Evolutionary conservation across 192 early-diverging fungal species (phyloP), one percentile per base, ranked within the genome.

Genomic region (Geranomyces variabilis): DNA sequence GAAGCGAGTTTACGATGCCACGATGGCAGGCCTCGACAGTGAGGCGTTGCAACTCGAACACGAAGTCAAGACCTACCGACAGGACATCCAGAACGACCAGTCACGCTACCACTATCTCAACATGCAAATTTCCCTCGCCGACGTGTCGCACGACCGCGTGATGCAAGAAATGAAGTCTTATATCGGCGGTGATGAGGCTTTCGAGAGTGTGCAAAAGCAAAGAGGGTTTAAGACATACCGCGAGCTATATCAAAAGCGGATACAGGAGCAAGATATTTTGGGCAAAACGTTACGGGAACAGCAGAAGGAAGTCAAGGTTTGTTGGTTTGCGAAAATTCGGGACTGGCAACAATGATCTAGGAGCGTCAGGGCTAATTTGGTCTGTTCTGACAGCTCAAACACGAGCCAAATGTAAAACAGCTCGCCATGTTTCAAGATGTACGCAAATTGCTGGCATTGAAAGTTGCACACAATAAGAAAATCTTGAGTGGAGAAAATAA

Each of bases 111-210:
- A 84, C 66, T 84, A 82, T 49, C 63, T 87, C n/a, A 73, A 82
- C 31, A 70, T 61, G 65, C 69, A 81, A 58, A 71, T 79, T 12
- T 30, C 49, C 13, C 34, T 77, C 10, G 45, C 62, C 21, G 86
- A 86, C 29, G 77, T 85, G 30, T 31, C 75, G 22, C 79, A 84
- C 41, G 84, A 87, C 30, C 81, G 81, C 77, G 86, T 86, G 28
- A 75, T 87, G 77, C 77, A 83, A 22, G 87, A 88, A 74, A 87
- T 85, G 78, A 88, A 86, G 63, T 81, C 82, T 1, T 87, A 87
- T 77, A 87, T 88, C 67, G 87, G 87, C 30, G 86, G 82, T 15
- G 87, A 88, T 67, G 87, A 88, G 14, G 74, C 67, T 9, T 49
- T 83, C 14, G 87, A 88, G 71, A 64, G 63, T 1, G 44, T 70